phyloP scores from a whole-genome alignment of 805 yeast species.

The Lachancea lanzarotensis region DNA sequence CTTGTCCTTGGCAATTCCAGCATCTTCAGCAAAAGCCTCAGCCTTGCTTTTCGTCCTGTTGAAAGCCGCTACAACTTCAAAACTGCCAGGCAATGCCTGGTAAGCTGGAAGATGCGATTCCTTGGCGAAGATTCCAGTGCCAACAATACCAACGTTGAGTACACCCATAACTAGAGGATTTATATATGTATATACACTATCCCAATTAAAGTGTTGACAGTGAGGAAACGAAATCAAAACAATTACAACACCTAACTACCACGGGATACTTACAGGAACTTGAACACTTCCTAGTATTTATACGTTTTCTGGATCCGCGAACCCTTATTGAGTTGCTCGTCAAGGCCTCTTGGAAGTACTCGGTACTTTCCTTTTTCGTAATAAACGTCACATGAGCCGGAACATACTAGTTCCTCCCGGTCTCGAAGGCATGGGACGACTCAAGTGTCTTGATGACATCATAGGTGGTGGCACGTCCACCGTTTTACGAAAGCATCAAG shows the following conservation, averaged over 20 bases:
- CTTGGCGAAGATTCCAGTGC: conserved; percentile 85
- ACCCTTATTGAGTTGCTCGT: not conserved
- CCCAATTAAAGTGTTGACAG: no score
- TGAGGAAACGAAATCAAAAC: no score
- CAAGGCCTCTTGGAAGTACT: not conserved
- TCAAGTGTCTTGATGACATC: no score
- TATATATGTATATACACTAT: not conserved
- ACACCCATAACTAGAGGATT: not conserved
- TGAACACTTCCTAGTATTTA: not conserved
- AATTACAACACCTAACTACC: no score
- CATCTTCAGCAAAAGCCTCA: conserved; percentile 60
- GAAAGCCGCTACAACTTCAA: conserved; percentile 62
- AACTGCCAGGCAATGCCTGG: conserved; percentile 42
- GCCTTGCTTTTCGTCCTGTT: conserved; percentile 87
- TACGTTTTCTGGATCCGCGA: not conserved
- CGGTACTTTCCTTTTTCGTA: conserved; percentile 2
- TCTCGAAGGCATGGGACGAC: no score
- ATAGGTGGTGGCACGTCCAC: not conserved
- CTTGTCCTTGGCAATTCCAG: conserved; percentile 43
- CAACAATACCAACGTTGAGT: conserved; percentile 60
- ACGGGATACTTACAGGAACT: no score
- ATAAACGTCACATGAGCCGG: not conserved
- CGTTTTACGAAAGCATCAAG: conserved; percentile 47
- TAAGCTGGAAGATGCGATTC: conserved; percentile 76
- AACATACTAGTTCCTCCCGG: no score